A percentile compares a stretch with the other conserved stretches of the same genome.
phyloP scores from a whole-genome alignment of 768 basidiomycete genomes.

The Suillus variegatus region DNA sequence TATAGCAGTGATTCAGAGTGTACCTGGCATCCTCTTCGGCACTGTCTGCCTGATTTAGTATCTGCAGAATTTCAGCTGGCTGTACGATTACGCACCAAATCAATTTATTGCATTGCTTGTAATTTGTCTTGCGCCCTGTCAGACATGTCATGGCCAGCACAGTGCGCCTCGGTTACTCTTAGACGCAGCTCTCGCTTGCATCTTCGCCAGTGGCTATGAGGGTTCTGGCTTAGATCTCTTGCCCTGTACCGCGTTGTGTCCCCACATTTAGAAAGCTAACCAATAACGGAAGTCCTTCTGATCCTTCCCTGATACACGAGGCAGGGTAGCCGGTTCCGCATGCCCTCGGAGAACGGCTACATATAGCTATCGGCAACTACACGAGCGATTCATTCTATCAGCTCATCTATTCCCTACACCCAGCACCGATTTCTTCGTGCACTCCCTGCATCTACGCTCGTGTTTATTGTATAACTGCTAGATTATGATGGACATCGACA shows the following conservation, averaged over 20 bases:
- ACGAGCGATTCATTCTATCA: slow-evolving; percentile 6
- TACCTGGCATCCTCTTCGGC: background rate
- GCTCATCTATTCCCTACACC: slow-evolving; percentile 15
- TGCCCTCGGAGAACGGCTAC: slow-evolving; percentile 26
- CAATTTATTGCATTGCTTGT: slow-evolving; percentile 4
- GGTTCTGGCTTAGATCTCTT: slow-evolving; percentile 5
- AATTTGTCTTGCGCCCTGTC: slow-evolving; percentile 10
- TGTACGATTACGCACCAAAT: background rate
- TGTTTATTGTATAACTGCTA: background rate
- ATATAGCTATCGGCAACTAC: slow-evolving; percentile 20
- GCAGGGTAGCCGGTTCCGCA: slow-evolving; percentile 26
- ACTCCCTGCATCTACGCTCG: slow-evolving; percentile 1
- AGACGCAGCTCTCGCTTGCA: slow-evolving; percentile 8
- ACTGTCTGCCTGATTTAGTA: background rate
- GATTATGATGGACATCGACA: slow-evolving; percentile 34
- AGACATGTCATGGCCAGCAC: background rate
- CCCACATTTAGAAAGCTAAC: slow-evolving; percentile 2
- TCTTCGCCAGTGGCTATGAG: background rate
- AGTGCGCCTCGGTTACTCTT: slow-evolving; percentile 16
- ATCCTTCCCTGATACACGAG: slow-evolving; percentile 30
- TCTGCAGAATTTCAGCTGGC: background rate
- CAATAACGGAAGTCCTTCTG: slow-evolving; percentile 3
- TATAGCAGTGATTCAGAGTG: background rate
- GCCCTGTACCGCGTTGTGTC: background rate
- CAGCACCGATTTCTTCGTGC: slow-evolving; percentile 11